Evolutionary conservation across 2,329 filamentous ascomycete genomes (phyloP), one percentile per base, ranked within the genome.

Genomic region (Beauveria varroae): DNA sequence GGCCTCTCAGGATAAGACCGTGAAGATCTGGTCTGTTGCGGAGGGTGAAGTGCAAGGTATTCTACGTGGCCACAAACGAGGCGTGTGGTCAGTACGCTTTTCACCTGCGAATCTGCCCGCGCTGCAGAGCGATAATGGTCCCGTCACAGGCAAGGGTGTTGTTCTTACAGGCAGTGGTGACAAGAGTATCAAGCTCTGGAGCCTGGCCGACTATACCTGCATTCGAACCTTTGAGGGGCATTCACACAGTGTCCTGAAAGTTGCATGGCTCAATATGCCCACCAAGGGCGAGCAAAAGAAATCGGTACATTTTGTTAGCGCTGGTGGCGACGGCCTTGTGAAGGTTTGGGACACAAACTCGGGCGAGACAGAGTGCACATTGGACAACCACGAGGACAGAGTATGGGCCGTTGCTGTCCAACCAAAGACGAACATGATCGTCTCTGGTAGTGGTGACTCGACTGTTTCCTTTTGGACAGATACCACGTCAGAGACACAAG

Each of bases 171-270:
- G 92, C 41, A 96, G 91, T 67, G 95, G 93, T 69, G 95, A 99
- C 74, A 97, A 97, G 76, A 98, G 91, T 0, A 84, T 98, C 69
- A 96, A 96, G 73, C 82, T 99, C 10, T 99, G 96, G 96, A 97
- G 85, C 71, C 79, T 99, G 64, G 83, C 88, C 2, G 93, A 96
- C 74, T 99, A 97, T 75, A 91, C 86, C 66, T 99, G 95, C 74
- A 78, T 99, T 51, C 82, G 93, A 62, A 98, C 95, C 0, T 95
- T 98, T 61, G 96, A 99, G 74, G 95, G 95, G 0, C 95, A 99
- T 74, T 93, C 92, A 5, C 96, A 98, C 76, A 96, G 90, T 68
- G 90, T 99, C 3, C 79, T 99, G 37, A 98, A 98, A 75, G 90
- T 96, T 2, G 84, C 90, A 3, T 99, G 95, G 95, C 80, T 99